Base-by-base conservation (phyloP, 768 basidiomycete genomes). In the Tephrocybe sp. region DNA sequence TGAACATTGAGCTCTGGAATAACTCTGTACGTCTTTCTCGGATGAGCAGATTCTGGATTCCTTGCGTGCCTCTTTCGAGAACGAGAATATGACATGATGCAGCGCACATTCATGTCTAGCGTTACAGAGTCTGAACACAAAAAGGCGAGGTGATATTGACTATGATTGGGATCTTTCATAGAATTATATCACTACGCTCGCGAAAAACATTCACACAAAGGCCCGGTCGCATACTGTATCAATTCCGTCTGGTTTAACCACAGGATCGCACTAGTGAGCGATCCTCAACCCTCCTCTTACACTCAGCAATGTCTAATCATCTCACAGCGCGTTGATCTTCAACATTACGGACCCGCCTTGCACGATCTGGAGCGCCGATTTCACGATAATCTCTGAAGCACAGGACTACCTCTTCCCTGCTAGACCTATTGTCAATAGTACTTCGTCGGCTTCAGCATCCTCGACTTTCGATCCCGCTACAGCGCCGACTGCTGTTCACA, bases 321-420 rank as follows among this genome's bases (percentile, higher is more conserved):
- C 11, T 22, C 31, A 31, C 50, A 76, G 73, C 52, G 64, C 57
- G 13, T 55, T 77, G 19, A 57, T 63, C 29, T 74, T 74, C 53
- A 64, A 57, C 22, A 62, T 65, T 8, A 40, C 46, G 12, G 42
- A 67, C 16, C 62, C 69, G 4, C 55, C 57, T 5, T 55, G 56
- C 43, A 67, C 68, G 1, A 56, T 78, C 19, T 84, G 77, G 58
- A 76, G 78, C 16, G 75, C 80, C 7, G 70, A 77, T 53, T 86
- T 86, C 48, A 56, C 53, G 31, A 75, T 83, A 37, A 42, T 60
- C 5, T 53, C 62, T 42, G 49, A 51, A 25, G 16, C 29, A 21
- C 44, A 51, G 18, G 50, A 49, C 18, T 53, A 53, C 24, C 38
- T 57, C 25, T 50, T 56, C 23, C 58, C 61, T 30, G 54, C 63